Evolutionary conservation across 1,284 basidiomycete genomes (phyloP), one percentile per base, ranked within the genome.

Genomic region (Ustilago lituana): DNA sequence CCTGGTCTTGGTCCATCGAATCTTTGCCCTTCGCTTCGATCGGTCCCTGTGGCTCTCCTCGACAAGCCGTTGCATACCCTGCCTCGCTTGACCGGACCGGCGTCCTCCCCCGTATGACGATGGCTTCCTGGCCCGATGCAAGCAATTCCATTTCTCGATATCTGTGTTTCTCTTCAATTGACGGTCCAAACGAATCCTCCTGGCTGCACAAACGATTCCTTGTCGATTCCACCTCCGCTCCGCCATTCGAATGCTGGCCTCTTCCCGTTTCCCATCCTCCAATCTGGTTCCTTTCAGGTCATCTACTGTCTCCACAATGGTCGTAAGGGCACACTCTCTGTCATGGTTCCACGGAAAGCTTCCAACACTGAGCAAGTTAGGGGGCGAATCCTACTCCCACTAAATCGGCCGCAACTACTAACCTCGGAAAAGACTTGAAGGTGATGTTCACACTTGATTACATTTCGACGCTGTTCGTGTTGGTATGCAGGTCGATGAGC

Each of bases 1-100:
- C 22, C 23, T 24, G 37, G 19, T 33, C 15, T 31, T 56, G 60
- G 60, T 51, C 29, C 46, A 39, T 52, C 60, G 52, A 52, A 29
- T 17, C 24, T 36, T 29, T 45, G 33, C 31, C 4, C 38, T 33
- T 35, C 26, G n/a, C 19, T 46, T 27, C 46, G 12, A 38, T 19
- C n/a, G 50, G 44, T 43, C 39, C 22, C 8, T 17, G 31, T 36
- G 17, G 14, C 20, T 29, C 38, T 24, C 32, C 20, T 46, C 31
- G 29, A 29, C 35, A 38, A 38, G 24, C 20, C 24, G 19, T 38
- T 35, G 27, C 35, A 54, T 24, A 36, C 51, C 19, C 53, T 20
- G 36, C 33, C 19, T 15, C 32, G 38, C 23, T 53, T 24, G 14
- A 10, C 45, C 29, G 32, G 44, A 31, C 29, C 26, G 8, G 14